Conservation (phyloP, 306 rosid species). For the Bauhinia variegata region DNA sequence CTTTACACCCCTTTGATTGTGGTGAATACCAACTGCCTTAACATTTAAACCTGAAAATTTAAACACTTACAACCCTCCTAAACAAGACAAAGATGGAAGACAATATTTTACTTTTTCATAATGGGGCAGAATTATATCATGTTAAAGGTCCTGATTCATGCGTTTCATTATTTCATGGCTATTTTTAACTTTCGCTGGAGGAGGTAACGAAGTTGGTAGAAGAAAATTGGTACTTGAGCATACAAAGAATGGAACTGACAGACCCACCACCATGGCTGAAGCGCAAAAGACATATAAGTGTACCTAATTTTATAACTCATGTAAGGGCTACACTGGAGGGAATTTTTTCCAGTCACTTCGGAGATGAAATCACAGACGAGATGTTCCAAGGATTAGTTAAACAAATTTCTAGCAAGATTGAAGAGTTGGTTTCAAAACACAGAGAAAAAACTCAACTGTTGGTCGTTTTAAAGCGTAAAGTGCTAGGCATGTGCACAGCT, state of each 20-base stretch:
- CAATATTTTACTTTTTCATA: too few relatives aligned
- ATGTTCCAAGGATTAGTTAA: slow-evolving; percentile 41
- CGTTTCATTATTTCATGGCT: too few relatives aligned
- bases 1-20: too few relatives aligned
- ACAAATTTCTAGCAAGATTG: slow-evolving; percentile 11
- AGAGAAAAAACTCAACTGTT: slow-evolving; percentile 47
- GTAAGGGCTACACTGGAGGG: slow-evolving; percentile 58
- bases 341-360: slow-evolving; percentile 49
- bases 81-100: too few relatives aligned
- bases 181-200: not conserved
- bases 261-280: slow-evolving; percentile 51
- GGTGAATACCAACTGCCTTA: too few relatives aligned
- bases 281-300: slow-evolving; percentile 13
- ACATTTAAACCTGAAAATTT: too few relatives aligned
- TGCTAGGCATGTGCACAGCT: not conserved
- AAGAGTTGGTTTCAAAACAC: slow-evolving; percentile 32
- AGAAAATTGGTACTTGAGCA: slow-evolving; percentile 47
- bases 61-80: too few relatives aligned
- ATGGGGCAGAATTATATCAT: too few relatives aligned
- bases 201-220: slow-evolving; percentile 47
- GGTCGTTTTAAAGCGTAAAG: slow-evolving; percentile 47
- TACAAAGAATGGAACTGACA: slow-evolving; percentile 50
- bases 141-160: too few relatives aligned
- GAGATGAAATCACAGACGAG: slow-evolving; percentile 31
- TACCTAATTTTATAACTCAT: slow-evolving; percentile 33